Evolutionary conservation across 768 basidiomycete genomes (phyloP).

Genomic region (Tricholoma furcatifolium): DNA sequence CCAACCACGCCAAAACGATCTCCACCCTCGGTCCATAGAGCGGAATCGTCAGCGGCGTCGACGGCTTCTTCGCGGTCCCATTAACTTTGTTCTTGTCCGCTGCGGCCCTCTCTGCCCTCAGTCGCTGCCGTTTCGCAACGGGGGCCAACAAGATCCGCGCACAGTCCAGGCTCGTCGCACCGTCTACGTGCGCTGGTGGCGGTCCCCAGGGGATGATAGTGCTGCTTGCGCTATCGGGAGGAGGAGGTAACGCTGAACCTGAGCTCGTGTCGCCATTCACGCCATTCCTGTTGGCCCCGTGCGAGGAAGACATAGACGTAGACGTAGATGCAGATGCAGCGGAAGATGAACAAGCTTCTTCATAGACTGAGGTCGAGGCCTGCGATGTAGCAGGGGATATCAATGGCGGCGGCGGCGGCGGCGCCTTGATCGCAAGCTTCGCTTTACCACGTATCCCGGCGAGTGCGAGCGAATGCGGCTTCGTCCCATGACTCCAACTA

Average conservation of each 20-base stretch:
- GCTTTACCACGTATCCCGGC: slow-evolving; percentile 22
- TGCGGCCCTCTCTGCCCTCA: slow-evolving; percentile 50
- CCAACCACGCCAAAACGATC: slow-evolving; percentile 82
- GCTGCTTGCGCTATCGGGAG: not conserved
- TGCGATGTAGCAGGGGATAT: slow-evolving; percentile 5
- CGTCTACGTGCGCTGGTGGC: slow-evolving; percentile 29
- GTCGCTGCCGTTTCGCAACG: slow-evolving; percentile 60
- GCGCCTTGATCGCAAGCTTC: slow-evolving; percentile 12
- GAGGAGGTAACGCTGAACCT: not conserved
- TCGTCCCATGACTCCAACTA: slow-evolving; percentile 70
- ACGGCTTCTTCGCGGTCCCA: slow-evolving; percentile 52
- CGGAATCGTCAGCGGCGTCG: slow-evolving; percentile 77
- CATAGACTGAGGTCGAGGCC: slow-evolving; percentile 2
- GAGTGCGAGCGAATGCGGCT: slow-evolving; percentile 50
- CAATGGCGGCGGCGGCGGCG: too few species aligned
- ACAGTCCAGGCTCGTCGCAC: slow-evolving; percentile 60
- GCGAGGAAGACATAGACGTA: slow-evolving; percentile 18
- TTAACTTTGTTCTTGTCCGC: slow-evolving; percentile 45
- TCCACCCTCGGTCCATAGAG: slow-evolving; percentile 86
- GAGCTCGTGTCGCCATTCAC: slow-evolving; percentile 19
- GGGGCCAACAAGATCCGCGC: slow-evolving; percentile 74
- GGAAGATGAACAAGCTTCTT: slow-evolving; percentile 19
- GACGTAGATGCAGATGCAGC: slow-evolving; percentile 19
- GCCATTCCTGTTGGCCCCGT: slow-evolving; percentile 22
- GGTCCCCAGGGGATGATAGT: slow-evolving; percentile 9